Conservation (phyloP, 768 basidiomycete species). For the Cyclocybe aegerita region DNA sequence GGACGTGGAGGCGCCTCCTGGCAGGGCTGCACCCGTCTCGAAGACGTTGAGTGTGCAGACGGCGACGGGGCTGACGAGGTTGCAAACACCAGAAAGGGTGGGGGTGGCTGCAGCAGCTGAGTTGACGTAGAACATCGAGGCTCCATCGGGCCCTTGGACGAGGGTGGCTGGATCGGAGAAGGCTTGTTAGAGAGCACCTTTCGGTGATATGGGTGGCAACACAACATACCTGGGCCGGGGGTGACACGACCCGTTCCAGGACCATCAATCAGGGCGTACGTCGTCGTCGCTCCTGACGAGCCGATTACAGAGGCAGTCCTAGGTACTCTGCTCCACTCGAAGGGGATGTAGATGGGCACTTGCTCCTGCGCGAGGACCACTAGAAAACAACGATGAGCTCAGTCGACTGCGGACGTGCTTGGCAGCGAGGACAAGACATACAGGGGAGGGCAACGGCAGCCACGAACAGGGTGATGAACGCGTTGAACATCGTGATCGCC, state of each 20-base stretch:
- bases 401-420: too few species aligned
- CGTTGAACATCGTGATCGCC: too few species aligned
- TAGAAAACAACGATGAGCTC: not conserved
- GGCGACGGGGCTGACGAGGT: conserved; percentile 18
- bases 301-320: conserved; percentile 10
- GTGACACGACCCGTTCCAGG: not conserved
- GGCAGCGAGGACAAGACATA: too few species aligned
- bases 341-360: conserved; percentile 21
- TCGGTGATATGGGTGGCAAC: not conserved
- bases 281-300: conserved; percentile 12
- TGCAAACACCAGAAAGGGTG: conserved; percentile 19
- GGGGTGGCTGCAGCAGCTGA: conserved; percentile 4
- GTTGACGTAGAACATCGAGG: conserved; percentile 17
- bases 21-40: conserved; percentile 11
- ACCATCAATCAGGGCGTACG: conserved; percentile 16
- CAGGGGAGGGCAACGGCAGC: too few species aligned
- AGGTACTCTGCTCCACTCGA: conserved; percentile 14
- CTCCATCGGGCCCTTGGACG: conserved; percentile 10
- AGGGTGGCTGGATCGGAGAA: conserved; percentile 11
- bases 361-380: conserved; percentile 12
- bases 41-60: conserved; percentile 21
- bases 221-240: conserved; percentile 15
- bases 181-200: not conserved
- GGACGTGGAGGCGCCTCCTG: not conserved
- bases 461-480: too few species aligned